phyloP scores from a whole-genome alignment of 2,329 filamentous ascomycete species.

The Rhynchosporium graminicola region DNA sequence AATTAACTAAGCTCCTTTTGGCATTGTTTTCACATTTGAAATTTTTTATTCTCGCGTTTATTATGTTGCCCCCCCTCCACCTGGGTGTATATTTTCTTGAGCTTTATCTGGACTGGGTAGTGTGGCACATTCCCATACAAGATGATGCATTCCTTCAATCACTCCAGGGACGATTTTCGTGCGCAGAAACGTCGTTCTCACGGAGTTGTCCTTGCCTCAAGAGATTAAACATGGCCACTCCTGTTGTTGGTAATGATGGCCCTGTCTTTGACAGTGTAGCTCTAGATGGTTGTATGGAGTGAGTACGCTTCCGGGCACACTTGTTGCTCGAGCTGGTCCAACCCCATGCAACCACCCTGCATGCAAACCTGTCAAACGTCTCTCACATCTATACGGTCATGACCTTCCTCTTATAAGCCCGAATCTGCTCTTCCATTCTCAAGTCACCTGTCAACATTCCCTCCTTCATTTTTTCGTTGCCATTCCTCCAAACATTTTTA shows the following conservation, averaged over 20 bases:
- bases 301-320: constrained; percentile 22
- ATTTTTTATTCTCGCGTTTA: constrained; percentile 15
- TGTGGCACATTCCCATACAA: constrained; percentile 34
- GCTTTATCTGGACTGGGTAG: constrained; percentile 19
- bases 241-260: constrained; percentile 21
- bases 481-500: constrained; percentile 42
- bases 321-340: constrained; percentile 27
- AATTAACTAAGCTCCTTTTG: constrained; percentile 9
- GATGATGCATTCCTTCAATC: constrained; percentile 39
- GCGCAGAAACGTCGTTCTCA: constrained; percentile 23
- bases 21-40: neutral
- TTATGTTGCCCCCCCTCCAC: constrained; percentile 1
- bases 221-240: constrained; percentile 29
- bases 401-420: constrained; percentile 36
- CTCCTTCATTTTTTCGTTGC: constrained; percentile 30
- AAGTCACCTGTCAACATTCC: constrained; percentile 37
- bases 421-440: constrained; percentile 40
- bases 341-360: constrained; percentile 33
- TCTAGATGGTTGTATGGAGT: constrained; percentile 22
- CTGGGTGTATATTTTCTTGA: constrained; percentile 16
- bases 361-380: constrained; percentile 23
- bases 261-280: constrained; percentile 29
- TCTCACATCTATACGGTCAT: constrained; percentile 12
- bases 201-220: constrained; percentile 33
- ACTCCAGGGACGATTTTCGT: constrained; percentile 24